phyloP scores from a whole-genome alignment of 352 stramenopile genomes.

The Globisporangium canariense region DNA sequence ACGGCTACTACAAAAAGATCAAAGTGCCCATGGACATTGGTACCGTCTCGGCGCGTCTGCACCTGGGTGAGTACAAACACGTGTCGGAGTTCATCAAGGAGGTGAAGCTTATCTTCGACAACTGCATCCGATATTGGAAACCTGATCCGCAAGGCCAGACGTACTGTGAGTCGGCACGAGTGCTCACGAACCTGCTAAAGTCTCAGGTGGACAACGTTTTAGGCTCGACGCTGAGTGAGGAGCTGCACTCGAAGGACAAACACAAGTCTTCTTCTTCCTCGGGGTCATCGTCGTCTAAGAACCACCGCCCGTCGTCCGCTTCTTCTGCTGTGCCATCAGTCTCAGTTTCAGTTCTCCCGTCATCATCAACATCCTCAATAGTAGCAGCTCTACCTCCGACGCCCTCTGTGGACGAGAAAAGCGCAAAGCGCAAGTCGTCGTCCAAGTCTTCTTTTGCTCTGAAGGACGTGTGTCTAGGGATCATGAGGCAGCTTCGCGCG shows the following conservation, averaged over 20 bases:
- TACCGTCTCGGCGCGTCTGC: constrained; percentile 66
- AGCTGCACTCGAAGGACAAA: constrained; percentile 35
- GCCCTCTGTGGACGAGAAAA: constrained; percentile 19
- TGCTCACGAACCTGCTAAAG: constrained; percentile 51
- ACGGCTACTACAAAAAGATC: constrained; percentile 80
- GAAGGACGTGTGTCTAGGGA: constrained; percentile 61
- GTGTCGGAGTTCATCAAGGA: constrained; percentile 53
- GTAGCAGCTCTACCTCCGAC: neutral
- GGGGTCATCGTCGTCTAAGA: constrained; percentile 19
- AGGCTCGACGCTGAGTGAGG: constrained; percentile 23
- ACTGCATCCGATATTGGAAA: constrained; percentile 83
- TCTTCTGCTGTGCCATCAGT: constrained; percentile 15
- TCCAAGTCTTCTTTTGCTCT: constrained; percentile 42
- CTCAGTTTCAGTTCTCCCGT: neutral
- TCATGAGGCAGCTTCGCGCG: constrained; percentile 63
- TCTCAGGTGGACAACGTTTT: constrained; percentile 37
- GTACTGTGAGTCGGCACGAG: constrained; percentile 76
- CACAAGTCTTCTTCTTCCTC: constrained; percentile 31
- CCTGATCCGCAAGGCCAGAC: constrained; percentile 67
- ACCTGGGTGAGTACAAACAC: constrained; percentile 66
- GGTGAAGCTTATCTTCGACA: constrained; percentile 82
- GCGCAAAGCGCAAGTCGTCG: constrained; percentile 34
- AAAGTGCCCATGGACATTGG: constrained; percentile 81
- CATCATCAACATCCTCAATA: neutral
- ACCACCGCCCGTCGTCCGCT: constrained; percentile 21